Percentiles rank a stretch among this genome's conserved stretches.
These are phyloP conservation scores for Fusarium continuum DNA, from an alignment of 2,329 filamentous ascomycete genomes.

Conservation along the genomic window DNA sequence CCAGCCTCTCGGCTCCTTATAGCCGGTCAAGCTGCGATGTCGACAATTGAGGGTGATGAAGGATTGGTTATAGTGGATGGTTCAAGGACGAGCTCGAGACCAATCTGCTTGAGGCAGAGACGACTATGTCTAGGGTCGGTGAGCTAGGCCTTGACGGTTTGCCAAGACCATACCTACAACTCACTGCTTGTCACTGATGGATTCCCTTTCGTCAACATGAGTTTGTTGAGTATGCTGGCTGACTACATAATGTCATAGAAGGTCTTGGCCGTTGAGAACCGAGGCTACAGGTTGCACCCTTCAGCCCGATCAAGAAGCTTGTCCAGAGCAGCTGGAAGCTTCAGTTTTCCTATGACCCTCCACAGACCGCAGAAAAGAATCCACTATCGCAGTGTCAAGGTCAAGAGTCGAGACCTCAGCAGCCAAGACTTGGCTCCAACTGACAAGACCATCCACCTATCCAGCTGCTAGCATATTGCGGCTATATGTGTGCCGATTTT, in stretches of 20 bases:
- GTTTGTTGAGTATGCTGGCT: slow-evolving; percentile 15
- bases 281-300: not conserved
- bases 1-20: slow-evolving; percentile 46
- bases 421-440: slow-evolving; percentile 44
- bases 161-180: slow-evolving; percentile 24
- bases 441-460: slow-evolving; percentile 19
- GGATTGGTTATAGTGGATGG: slow-evolving; percentile 15
- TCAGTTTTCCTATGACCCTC: not conserved
- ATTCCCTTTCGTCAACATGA: slow-evolving; percentile 21
- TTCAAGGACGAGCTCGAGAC: slow-evolving; percentile 23
- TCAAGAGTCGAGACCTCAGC: slow-evolving; percentile 40
- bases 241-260: slow-evolving; percentile 7
- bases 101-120: slow-evolving; percentile 34
- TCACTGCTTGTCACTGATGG: slow-evolving; percentile 31
- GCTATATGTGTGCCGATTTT: slow-evolving; percentile 38
- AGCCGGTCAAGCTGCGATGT: slow-evolving; percentile 41
- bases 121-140: slow-evolving; percentile 25
- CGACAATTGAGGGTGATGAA: slow-evolving; percentile 33
- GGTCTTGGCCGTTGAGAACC: slow-evolving; percentile 18
- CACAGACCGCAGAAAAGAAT: slow-evolving; percentile 20
- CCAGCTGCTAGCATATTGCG: slow-evolving; percentile 22
- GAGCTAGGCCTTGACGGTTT: slow-evolving; percentile 22
- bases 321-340: not conserved
- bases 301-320: not conserved
- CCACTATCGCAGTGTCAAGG: slow-evolving; percentile 26